Evolutionary conservation across 202 grass and related monocot genomes (phyloP), one percentile per base, ranked within the genome.

Genomic region (Hordeum pubiflorum): DNA sequence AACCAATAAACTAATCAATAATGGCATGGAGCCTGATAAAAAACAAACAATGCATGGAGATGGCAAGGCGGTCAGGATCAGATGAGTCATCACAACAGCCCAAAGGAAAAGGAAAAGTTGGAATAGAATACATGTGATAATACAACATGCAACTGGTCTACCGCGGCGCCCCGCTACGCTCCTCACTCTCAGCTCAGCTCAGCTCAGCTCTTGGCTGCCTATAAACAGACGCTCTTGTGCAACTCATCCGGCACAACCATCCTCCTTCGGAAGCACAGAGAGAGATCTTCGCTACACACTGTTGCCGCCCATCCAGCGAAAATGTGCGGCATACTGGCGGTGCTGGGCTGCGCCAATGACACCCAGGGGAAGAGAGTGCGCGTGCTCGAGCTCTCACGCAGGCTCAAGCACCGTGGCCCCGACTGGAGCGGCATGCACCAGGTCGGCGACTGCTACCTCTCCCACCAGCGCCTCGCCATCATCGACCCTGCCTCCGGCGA

Each of bases 311-410:
- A 52, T 54, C 31, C 13, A 20, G 27, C 34, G 0, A 83, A 4
- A 17, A 93, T 97, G 94, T 94, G 94, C 9, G 94, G 91, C 21
- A 97, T 97, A 24, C 85, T 97, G 0, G 94, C 94, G 0, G 94
- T 94, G 69, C 81, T 94, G 7, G 94, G 91, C 3, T 94, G 83
- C 66, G 89, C 80, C 13, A 73, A 71, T 7, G 80, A 76, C 29
- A 77, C 87, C 4, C 91, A 90, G 39, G 83, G 72, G 2, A 93
- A 85, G 83, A 85, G 91, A 10, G 87, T 62, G 0, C 91, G 81
- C 13, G 91, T 97, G 31, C 94, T 97, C 9, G 91, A 97, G 89
- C 89, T 94, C 58, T 97, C 91, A 17, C 89, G 91, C 13, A 80
- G 93, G 82, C 87, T 96, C 20, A 92, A 92, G 87, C 93, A 95